phyloP scores from a whole-genome alignment of 441 rosid genomes.

The Adansonia madagascariensis region DNA sequence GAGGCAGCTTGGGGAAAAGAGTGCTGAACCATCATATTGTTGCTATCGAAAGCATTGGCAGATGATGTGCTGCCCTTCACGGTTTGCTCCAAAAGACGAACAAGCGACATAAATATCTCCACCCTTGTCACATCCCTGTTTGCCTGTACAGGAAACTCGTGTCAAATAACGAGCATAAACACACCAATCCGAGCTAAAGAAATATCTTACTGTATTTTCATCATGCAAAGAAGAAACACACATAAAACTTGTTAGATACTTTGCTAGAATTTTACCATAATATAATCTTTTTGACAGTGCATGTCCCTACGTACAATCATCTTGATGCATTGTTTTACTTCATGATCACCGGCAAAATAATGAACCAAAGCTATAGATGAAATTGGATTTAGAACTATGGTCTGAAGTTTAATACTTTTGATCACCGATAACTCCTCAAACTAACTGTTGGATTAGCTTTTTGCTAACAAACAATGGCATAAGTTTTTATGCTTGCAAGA shows the following conservation, averaged over 20 bases:
- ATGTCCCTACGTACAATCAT: no score
- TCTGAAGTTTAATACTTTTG: no score
- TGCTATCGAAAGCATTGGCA: conserved; percentile 51
- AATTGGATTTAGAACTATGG: no score
- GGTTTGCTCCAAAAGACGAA: conserved; percentile 80
- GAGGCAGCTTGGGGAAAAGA: conserved; percentile 49
- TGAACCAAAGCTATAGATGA: no score
- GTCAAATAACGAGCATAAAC: not conserved
- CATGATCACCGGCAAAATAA: no score
- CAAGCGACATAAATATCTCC: conserved; percentile 89
- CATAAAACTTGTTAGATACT: no score
- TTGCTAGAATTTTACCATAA: no score
- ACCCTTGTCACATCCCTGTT: conserved; percentile 84
- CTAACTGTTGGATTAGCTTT: not conserved
- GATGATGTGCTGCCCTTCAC: conserved; percentile 48
- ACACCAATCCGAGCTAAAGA: not conserved
- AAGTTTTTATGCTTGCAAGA: conserved; percentile 2
- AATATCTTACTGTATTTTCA: not conserved
- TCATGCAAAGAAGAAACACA: not conserved
- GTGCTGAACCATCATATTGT: conserved; percentile 51
- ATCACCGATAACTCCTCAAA: not conserved
- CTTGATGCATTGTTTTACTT: no score
- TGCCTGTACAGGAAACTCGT: conserved; percentile 54
- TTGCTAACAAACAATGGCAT: no score
- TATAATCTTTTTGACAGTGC: no score